Base-by-base conservation (phyloP, 768 basidiomycete species). In the Crepidotus variabilis region DNA sequence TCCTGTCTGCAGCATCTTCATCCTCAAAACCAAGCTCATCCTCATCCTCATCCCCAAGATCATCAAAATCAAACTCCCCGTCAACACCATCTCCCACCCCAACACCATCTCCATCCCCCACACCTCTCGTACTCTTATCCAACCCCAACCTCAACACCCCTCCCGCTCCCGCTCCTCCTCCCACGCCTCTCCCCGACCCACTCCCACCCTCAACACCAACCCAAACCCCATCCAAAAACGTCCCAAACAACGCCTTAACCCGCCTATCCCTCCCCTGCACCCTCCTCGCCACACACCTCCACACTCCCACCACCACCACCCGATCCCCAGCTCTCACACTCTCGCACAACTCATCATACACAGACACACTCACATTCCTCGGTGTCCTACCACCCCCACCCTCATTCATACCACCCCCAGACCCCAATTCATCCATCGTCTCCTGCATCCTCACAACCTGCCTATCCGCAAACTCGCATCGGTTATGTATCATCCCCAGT, bases 291-390 rank as follows among this genome's bases (percentile, higher is more conserved):
- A 97, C 86, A 59, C 94, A 94, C 55, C 97, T 80, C 79, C 93
- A 98, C 63, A 99, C 94, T 46, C 96, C 97, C 11, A 90, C 92
- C 43, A 98, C 86, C 52, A 88, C 73, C 32, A 99, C 77, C 10
- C 97, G 80, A 69, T 98, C 97, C 65, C 97, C 97, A 1, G 97
- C 97, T 70, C 98, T 98, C 43, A 89, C 72, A n/a, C 94, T 81
- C 65, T 98, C 97, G 35, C 98, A 96, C 2, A 99, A 84, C 68
- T 99, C 97, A 66, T 99, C 96, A 66, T 99, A 98, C n/a, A 92
- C 92, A 69, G 94, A 95, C 54, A 98, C 74, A 0, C 92, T 94
- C 52, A 99, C 95, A 0, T 96, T 98, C 63, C 98, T 95, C 0
- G 97, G 97, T 0, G 97, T 98, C 69, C 98, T 96, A 2, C 97